A percentile compares a stretch with the other conserved stretches of the same genome.
phyloP scores from a whole-genome alignment of 225 moss, liverwort and hornwort species.

The Lunularia cruciata region DNA sequence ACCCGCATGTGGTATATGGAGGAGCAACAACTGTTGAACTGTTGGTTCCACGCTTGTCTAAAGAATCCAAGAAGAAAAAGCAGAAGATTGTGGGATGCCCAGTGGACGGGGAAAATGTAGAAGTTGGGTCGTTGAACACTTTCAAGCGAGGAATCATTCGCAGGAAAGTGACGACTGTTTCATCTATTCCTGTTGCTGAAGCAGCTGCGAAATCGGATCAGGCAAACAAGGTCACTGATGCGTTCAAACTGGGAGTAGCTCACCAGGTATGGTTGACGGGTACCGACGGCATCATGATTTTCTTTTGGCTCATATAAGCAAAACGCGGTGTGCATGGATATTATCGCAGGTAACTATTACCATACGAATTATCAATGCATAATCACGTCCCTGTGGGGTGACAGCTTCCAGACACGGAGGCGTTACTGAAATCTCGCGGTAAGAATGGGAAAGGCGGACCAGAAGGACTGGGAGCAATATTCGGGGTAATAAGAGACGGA shows the following conservation, averaged over 20 bases:
- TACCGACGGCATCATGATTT: no score
- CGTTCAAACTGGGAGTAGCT: slow-evolving; percentile 47
- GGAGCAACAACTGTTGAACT: slow-evolving; percentile 70
- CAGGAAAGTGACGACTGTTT: slow-evolving; percentile 63
- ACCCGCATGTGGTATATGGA: slow-evolving; percentile 56
- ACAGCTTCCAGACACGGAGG: slow-evolving; percentile 61
- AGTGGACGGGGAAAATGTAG: slow-evolving; percentile 19
- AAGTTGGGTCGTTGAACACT: slow-evolving; percentile 20
- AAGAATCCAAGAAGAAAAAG: slow-evolving; percentile 62
- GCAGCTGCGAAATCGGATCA: slow-evolving; percentile 43
- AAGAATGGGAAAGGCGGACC: slow-evolving; percentile 13
- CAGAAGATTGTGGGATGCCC: slow-evolving; percentile 20
- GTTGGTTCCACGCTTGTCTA: slow-evolving; percentile 66
- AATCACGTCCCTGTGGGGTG: slow-evolving; percentile 11
- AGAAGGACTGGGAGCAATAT: slow-evolving; percentile 50
- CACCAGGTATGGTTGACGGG: slow-evolving; percentile 50
- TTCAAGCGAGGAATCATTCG: slow-evolving; percentile 56
- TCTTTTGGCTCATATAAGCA: no score
- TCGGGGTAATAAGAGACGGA: slow-evolving; percentile 40
- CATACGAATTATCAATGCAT: no score
- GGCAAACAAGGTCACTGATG: slow-evolving; percentile 50
- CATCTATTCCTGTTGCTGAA: slow-evolving; percentile 46
- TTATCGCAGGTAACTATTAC: no score
- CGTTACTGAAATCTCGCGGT: slow-evolving; percentile 33
- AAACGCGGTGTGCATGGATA: no score